Evolutionary conservation across 306 rosid species (phyloP), one percentile per base, ranked within the genome.

Genomic region (Echinosophora koreensis): DNA sequence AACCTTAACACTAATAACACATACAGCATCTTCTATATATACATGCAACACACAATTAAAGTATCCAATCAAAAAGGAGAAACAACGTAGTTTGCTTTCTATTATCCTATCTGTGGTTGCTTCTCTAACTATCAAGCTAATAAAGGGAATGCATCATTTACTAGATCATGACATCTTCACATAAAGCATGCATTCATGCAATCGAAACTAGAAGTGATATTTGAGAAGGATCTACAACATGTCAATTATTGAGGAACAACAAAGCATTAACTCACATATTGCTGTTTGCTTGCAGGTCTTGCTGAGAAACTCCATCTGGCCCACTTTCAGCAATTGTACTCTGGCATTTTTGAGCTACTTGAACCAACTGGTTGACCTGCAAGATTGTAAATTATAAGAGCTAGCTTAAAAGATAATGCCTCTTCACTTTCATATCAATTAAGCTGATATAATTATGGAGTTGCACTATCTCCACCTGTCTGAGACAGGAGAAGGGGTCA

Each of bases 271-370:
- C 98, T 89, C 87, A 96, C 99, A 89, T 88, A 76, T 88, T 93
- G 89, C 99, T 91, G 82, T 93, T 96, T 60, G 98, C 49, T 85
- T 89, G 96, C 52, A 96, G 81, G 65, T 92, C 99, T 84, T 88
- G 93, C 88, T 87, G 97, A 82, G 99, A 92, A 80, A 91, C 81
- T 71, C 97, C 96, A 46, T 93, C 98, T 17, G 92, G 72, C 65
- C 99, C 99, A 83, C 96, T 86, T 86, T 96, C 98, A 77, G 96
- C 81, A 62, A 96, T 85, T 51, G 90, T 87, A 76, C 84, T 91
- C 78, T 93, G 99, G 82, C 98, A 92, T 77, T 90, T 96, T 84
- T 91, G 94, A 50, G 98, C 96, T 60, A 93, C 97, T 80, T 91
- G 98, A 79, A 92, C 89, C 84, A 96, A 78, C 66, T 96, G 99